Evolutionary conservation across 1,284 basidiomycete species (phyloP).

Genomic region (Cryptococcus jaspeensis): DNA sequence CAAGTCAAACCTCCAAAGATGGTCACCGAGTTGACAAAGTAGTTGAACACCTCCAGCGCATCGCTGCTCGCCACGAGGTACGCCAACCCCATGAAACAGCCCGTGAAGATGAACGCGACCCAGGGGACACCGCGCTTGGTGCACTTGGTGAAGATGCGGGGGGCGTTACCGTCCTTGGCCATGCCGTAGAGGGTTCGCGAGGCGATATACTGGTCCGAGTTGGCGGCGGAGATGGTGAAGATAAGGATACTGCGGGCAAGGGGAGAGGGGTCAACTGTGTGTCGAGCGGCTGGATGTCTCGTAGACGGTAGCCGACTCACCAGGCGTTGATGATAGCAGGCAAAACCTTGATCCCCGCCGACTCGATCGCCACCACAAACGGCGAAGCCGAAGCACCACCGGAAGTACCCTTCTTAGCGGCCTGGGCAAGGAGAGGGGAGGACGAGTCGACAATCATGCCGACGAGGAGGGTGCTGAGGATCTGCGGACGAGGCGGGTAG

Average conservation of each 20-base stretch:
- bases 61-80: constrained; percentile 35
- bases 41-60: constrained; percentile 58
- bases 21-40: constrained; percentile 69
- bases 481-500: too few species aligned
- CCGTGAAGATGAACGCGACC: constrained; percentile 48
- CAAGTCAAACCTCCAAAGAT: constrained; percentile 70
- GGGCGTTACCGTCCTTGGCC: constrained; percentile 57
- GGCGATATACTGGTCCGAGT: constrained; percentile 56
- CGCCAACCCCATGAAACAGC: constrained; percentile 44
- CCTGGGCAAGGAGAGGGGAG: constrained; percentile 47
- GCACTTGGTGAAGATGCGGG: constrained; percentile 55
- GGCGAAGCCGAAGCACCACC: constrained; percentile 69
- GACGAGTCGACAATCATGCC: constrained; percentile 59
- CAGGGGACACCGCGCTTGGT: constrained; percentile 53
- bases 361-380: constrained; percentile 63
- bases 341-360: constrained; percentile 52
- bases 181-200: constrained; percentile 56
- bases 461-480: constrained; percentile 57
- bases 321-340: constrained; percentile 55
- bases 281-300: not conserved
- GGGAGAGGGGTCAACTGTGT: not conserved
- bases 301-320: too few species aligned
- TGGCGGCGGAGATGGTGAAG: constrained; percentile 53
- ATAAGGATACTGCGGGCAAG: constrained; percentile 37
- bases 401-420: constrained; percentile 58